These are phyloP conservation scores for Cruciata laevipes DNA, from an alignment of 257 asterid species.

Conservation along the genomic window DNA sequence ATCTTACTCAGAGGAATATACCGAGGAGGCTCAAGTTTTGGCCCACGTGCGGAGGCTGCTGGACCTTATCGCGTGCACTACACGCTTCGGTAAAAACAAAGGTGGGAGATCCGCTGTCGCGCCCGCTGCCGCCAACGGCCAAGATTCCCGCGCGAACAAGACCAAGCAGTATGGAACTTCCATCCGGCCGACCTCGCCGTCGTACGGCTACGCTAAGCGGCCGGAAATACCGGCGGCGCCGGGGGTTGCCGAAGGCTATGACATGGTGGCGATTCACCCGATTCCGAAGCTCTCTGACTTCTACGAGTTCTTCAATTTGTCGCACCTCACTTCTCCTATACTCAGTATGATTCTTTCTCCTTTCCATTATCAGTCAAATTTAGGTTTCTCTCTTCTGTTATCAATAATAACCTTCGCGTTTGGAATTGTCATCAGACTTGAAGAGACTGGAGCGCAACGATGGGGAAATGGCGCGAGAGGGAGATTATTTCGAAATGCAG, in stretches of 20 bases:
- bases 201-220: slow-evolving; percentile 45
- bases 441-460: slow-evolving; percentile 46
- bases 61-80: slow-evolving; percentile 91
- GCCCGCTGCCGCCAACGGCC: slow-evolving; percentile 18
- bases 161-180: slow-evolving; percentile 32
- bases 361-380: not conserved
- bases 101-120: slow-evolving; percentile 23
- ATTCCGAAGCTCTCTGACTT: slow-evolving; percentile 96
- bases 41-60: slow-evolving; percentile 91
- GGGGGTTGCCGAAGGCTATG: slow-evolving; percentile 43
- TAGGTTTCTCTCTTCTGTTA: not conserved
- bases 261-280: slow-evolving; percentile 97
- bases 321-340: slow-evolving; percentile 80
- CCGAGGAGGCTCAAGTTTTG: slow-evolving; percentile 60
- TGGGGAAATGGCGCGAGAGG: slow-evolving; percentile 52
- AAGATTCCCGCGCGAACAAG: slow-evolving; percentile 47
- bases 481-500: slow-evolving; percentile 87
- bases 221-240: slow-evolving; percentile 41
- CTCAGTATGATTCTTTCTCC: slow-evolving; percentile 34
- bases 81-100: slow-evolving; percentile 81
- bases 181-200: slow-evolving; percentile 29
- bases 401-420: not conserved
- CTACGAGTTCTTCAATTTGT: slow-evolving; percentile 85
- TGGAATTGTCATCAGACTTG: slow-evolving; percentile 40
- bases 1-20: slow-evolving; percentile 62